phyloP scores from a whole-genome alignment of 2,329 filamentous ascomycete species.

The Rhinocladiella similis region DNA sequence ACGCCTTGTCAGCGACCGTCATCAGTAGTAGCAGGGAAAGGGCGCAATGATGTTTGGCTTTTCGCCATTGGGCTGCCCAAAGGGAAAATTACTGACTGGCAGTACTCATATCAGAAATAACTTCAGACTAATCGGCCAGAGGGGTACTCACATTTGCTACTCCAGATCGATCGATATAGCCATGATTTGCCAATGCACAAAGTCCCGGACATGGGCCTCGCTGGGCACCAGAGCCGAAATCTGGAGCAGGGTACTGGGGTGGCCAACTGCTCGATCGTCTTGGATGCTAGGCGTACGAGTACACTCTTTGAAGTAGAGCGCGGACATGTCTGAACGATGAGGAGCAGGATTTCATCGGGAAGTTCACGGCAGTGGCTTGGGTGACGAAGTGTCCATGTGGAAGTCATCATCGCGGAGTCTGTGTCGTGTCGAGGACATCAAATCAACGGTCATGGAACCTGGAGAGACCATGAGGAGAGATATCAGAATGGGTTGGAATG shows the following conservation, averaged over 20 bases:
- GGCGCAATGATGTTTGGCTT: no score
- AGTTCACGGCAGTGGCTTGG: conserved; percentile 11
- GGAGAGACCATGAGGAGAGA: neutral
- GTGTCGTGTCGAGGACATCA: neutral
- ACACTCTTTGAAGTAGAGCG: conserved; percentile 20
- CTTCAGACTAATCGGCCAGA: neutral
- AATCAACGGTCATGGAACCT: neutral
- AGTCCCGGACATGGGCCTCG: conserved; percentile 44
- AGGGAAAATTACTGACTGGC: conserved; percentile 7
- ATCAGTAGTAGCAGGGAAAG: no score
- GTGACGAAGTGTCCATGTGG: neutral
- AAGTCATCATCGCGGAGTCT: neutral
- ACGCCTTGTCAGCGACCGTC: no score
- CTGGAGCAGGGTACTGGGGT: conserved; percentile 32
- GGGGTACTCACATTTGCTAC: conserved; percentile 23
- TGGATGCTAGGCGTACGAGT: conserved; percentile 24
- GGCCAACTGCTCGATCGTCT: conserved; percentile 18
- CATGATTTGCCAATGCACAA: conserved; percentile 46
- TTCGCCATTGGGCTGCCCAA: no score
- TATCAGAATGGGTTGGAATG: neutral
- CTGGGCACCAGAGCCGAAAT: conserved; percentile 37
- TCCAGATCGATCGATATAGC: conserved; percentile 44
- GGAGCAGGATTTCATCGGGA: conserved; percentile 25
- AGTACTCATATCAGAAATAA: neutral
- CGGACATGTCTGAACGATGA: conserved; percentile 20